These are phyloP conservation scores for Ulota crispa DNA, from an alignment of 225 moss, liverwort and hornwort genomes.

Conservation along the genomic window DNA sequence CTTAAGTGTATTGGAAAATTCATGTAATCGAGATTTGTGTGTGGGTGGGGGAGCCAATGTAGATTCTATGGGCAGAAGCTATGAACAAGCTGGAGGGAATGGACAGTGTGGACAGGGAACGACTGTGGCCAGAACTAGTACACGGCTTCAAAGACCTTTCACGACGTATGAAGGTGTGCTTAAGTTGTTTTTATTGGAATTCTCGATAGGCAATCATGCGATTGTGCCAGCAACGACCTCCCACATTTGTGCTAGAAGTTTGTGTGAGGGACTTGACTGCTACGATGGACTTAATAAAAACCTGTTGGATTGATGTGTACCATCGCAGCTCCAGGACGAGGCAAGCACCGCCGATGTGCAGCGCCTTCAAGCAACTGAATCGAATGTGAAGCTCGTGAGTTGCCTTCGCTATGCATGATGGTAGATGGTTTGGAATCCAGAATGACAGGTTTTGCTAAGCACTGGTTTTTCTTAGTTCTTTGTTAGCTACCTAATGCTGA, in stretches of 20 bases:
- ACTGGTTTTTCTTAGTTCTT: not conserved
- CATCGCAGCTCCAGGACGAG: slow-evolving; percentile 90
- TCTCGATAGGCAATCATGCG: not conserved
- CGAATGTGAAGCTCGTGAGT: slow-evolving; percentile 81
- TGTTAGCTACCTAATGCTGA: not conserved
- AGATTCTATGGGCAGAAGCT: slow-evolving; percentile 96
- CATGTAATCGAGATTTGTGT: slow-evolving; percentile 10
- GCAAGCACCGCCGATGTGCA: slow-evolving; percentile 80
- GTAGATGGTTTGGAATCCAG: not conserved
- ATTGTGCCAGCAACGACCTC: not conserved
- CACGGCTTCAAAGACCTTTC: slow-evolving; percentile 94
- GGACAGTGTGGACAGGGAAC: slow-evolving; percentile 87
- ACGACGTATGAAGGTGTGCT: slow-evolving; percentile 60
- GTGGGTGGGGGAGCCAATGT: slow-evolving; percentile 40
- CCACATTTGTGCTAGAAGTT: not conserved
- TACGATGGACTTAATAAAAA: not conserved
- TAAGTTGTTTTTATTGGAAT: not conserved
- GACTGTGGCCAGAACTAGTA: slow-evolving; percentile 90
- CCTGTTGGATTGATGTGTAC: not conserved
- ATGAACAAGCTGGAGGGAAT: slow-evolving; percentile 93
- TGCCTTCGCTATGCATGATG: not conserved
- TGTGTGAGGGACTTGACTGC: not conserved
- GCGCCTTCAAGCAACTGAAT: slow-evolving; percentile 85
- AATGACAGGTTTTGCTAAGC: not conserved
- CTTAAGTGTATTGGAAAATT: not conserved